Base-by-base conservation (phyloP, 129 eudicot species). In the Flaveria bidentis region DNA sequence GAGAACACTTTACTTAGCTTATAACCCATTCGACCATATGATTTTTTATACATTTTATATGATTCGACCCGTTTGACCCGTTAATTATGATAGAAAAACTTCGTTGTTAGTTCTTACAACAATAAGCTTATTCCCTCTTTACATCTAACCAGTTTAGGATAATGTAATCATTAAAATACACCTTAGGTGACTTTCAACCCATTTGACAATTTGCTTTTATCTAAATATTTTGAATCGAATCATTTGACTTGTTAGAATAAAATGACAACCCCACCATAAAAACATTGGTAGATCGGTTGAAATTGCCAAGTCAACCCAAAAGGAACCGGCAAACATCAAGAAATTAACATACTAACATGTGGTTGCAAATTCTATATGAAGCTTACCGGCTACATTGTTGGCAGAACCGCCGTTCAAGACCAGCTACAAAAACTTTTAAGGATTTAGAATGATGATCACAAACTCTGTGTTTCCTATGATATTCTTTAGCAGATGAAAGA, bases 331-430 rank as follows among this genome's bases (percentile, higher is more conserved):
- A 60, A 6, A 17, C 56, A 45, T 26, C 51, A 44, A 63, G 72
- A 75, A 64, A 28, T 47, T 61, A 75, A 18, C 50, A 49, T 49
- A 46, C 53, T 76, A 75, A 75, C 49, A 63, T 55, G 12, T 23
- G 16, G 15, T 16, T 74, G 39, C n/a, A 62, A 78, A 70, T 25
- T 69, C n/a, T 5, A 69, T 25, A n/a, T 4, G 26, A 81, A 74
- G 52, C 80, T 81, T 84, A 94, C 98, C 98, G 81, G 88, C 98
- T 94, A 82, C 98, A 94, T 83, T 94, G 98, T 81, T 94, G 98
- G 82, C 98, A 94, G 85, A 94, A 94, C 75, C 98, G 86, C 17
- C 96, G 96, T 60, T 91, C 97, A 26, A 80, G 76, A 65, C 98
- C 97, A 63, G 83, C 82, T 52, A 94, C 84, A 82, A 86, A 72